A percentile compares a stretch with the other conserved stretches of the same genome.
phyloP scores from a whole-genome alignment of 192 early-diverging fungal genomes.

The Umbelopsis isabellina region DNA sequence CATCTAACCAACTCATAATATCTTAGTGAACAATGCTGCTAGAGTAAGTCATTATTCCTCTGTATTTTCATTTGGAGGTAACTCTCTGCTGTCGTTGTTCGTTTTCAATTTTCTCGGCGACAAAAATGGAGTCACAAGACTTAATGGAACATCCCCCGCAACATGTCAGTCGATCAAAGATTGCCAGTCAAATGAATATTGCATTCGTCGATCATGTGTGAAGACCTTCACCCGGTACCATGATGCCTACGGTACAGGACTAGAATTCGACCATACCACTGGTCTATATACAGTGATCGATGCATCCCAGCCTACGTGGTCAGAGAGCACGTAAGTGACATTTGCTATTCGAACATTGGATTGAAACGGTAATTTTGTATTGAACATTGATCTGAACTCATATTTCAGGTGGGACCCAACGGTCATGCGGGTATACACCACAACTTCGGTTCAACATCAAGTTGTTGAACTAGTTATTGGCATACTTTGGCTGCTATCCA shows the following conservation, averaged over 20 bases:
- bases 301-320: constrained; percentile 49
- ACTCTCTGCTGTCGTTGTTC: constrained; percentile 46
- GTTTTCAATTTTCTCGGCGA: constrained; percentile 50
- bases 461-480: constrained; percentile 48
- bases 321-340: constrained; percentile 57
- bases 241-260: constrained; percentile 54
- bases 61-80: constrained; percentile 43
- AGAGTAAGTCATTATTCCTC: constrained; percentile 52
- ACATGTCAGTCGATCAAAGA: constrained; percentile 27
- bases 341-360: not conserved
- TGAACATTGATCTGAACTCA: not conserved
- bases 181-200: constrained; percentile 44
- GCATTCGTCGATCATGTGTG: constrained; percentile 46
- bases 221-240: constrained; percentile 55
- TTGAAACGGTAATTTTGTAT: not conserved
- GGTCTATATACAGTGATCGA: constrained; percentile 43
- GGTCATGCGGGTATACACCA: constrained; percentile 44
- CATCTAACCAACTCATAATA: not conserved
- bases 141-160: not conserved
- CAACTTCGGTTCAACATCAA: constrained; percentile 44
- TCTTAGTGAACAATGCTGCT: constrained; percentile 27
- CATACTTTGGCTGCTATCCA: constrained; percentile 39
- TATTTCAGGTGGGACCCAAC: constrained; percentile 49
- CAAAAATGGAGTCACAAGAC: constrained; percentile 35
- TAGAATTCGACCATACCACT: constrained; percentile 40